Base-by-base conservation (phyloP, 345 rosid genomes). In the Eucalyptus lansdowneana region DNA sequence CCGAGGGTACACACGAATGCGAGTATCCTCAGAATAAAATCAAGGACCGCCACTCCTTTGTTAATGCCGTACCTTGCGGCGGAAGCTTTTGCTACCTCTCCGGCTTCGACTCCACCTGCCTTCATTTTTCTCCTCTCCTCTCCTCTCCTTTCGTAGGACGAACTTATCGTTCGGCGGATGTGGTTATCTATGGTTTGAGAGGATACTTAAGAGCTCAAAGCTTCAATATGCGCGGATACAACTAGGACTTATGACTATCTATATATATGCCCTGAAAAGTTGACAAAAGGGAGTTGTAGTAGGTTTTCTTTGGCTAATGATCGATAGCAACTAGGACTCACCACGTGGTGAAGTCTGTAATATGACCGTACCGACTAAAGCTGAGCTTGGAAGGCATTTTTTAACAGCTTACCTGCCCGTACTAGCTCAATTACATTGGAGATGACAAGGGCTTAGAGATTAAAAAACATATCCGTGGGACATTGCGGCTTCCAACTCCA, bases 1-100 rank as follows among this genome's bases (percentile, higher is more conserved):
- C 89, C 93, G 5, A 94, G 87, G 34, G 94, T 92, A 44, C 92
- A 91, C 54, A 89, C 54, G 22, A 94, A 89, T n/a, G 94, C 94
- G 44, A 90, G 62, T 40, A 94, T 67, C 91, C 97, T 93, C 90
- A 94, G 69, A 25, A 95, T 85, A 42, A 93, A 93, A 89, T 93
- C 95, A 5, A 93, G 88, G 17, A 92, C 25, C 14, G 94, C 89
- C 44, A 92, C 87, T 42, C 94, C 94, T 88, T 90, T 89, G 86
- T 62, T 93, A 50, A 89, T 89, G 45, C 92, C 91, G 34, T 47
- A 47, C 86, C 87, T 89, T 14, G 89, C 87, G 67, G 40, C 19
- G 88, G 90, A 88, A 34, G 87, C 87, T 40, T 67, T 89, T 91
- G 90, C 91, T 45, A 91, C 89, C 40, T 67, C 92, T n/a, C 69